Evolutionary conservation across 1,284 basidiomycete genomes (phyloP).

Genomic region (Ceratobasidium sp.): DNA sequence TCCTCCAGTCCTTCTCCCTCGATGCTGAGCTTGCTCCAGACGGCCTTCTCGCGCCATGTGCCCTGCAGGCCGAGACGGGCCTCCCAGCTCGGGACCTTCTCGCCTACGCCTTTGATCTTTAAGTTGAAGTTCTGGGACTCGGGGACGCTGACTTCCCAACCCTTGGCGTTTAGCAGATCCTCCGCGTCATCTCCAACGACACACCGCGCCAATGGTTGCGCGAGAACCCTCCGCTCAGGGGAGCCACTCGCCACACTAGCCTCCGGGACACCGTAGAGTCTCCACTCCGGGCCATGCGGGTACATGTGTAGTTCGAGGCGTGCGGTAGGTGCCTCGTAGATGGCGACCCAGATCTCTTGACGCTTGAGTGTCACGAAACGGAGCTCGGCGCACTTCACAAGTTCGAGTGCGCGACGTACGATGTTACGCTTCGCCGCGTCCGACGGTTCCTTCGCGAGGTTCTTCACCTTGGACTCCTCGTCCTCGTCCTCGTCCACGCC

Average conservation of each 20-base stretch:
- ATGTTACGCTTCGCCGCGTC: conserved; percentile 64
- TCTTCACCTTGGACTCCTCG: conserved; percentile 15
- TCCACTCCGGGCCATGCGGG: conserved; percentile 85
- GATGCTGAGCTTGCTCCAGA: conserved; percentile 75
- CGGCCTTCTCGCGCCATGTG: conserved; percentile 71
- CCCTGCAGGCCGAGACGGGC: conserved; percentile 81
- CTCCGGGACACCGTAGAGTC: conserved; percentile 80
- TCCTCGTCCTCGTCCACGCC: conserved; percentile 55
- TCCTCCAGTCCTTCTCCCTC: conserved; percentile 61
- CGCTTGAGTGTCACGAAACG: conserved; percentile 88
- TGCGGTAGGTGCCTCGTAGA: conserved; percentile 79
- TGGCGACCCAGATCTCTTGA: conserved; percentile 86
- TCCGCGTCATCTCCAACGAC: conserved; percentile 57
- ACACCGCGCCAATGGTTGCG: conserved; percentile 83
- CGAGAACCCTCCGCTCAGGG: conserved; percentile 68
- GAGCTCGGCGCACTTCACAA: conserved; percentile 71
- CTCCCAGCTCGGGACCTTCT: conserved; percentile 86
- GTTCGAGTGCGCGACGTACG: conserved; percentile 77
- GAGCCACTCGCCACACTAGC: conserved; percentile 70
- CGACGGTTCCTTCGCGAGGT: conserved; percentile 49
- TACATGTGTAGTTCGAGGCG: conserved; percentile 81
- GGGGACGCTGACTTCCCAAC: conserved; percentile 87
- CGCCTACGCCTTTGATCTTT: conserved; percentile 72
- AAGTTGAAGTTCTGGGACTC: conserved; percentile 65
- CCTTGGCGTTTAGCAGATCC: conserved; percentile 68